phyloP scores from a whole-genome alignment of 805 yeast genomes.

The Kuraishia cidri region DNA sequence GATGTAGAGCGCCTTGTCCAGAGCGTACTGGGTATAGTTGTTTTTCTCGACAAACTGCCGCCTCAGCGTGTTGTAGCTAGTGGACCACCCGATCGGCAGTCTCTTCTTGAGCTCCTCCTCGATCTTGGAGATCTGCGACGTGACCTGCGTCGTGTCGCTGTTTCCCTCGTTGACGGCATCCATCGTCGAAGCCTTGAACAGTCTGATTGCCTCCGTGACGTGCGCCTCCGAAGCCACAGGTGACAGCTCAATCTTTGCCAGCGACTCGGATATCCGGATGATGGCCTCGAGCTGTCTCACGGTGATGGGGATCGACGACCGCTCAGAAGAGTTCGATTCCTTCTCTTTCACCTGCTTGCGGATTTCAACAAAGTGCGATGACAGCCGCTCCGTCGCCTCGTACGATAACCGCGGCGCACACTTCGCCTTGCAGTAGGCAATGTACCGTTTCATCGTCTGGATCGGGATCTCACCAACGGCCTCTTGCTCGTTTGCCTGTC shows the following conservation, averaged over 20 bases:
- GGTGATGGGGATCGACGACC: slow-evolving; percentile 95
- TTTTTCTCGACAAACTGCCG: slow-evolving; percentile 54
- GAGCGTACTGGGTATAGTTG: slow-evolving; percentile 55
- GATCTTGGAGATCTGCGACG: slow-evolving; percentile 66
- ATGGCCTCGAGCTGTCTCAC: slow-evolving; percentile 97
- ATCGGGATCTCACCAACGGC: slow-evolving; percentile 78
- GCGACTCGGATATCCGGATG: slow-evolving; percentile 87
- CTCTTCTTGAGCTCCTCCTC: slow-evolving; percentile 84
- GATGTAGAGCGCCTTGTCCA: slow-evolving; percentile 75
- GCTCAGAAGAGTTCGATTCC: slow-evolving; percentile 75
- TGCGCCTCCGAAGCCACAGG: slow-evolving; percentile 84
- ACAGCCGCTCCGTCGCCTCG: slow-evolving; percentile 82
- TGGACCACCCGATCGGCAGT: slow-evolving; percentile 94
- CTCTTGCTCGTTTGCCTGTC: slow-evolving; percentile 26
- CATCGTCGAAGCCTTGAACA: slow-evolving; percentile 96
- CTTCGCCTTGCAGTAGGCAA: slow-evolving; percentile 79
- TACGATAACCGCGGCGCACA: slow-evolving; percentile 91
- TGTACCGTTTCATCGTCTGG: slow-evolving; percentile 84
- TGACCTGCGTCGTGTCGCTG: slow-evolving; percentile 45
- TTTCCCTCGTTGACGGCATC: slow-evolving; percentile 59
- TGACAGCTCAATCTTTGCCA: slow-evolving; percentile 77
- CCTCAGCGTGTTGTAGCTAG: slow-evolving; percentile 75
- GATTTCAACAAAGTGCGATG: slow-evolving; percentile 88
- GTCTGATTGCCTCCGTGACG: slow-evolving; percentile 90
- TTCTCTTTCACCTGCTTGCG: slow-evolving; percentile 74